A percentile compares a stretch with the other conserved stretches of the same genome.
These are phyloP conservation scores for Boehmeria nivea DNA, from an alignment of 306 rosid genomes.

Conservation along the genomic window DNA sequence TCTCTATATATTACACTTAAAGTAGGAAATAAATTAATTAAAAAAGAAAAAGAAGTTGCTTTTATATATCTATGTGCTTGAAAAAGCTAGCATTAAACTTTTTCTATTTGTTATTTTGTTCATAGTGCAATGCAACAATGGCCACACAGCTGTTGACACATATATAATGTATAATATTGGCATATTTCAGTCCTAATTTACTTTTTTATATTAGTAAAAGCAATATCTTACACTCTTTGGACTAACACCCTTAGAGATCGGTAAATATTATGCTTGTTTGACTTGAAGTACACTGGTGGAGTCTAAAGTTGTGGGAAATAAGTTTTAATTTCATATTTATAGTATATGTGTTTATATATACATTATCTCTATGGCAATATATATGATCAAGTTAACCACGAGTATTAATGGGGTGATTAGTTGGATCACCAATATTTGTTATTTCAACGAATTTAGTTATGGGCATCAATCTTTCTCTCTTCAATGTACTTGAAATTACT, in stretches of 20 bases:
- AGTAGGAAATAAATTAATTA: neutral
- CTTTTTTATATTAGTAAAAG: neutral
- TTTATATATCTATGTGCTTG: neutral
- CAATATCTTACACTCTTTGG: slow-evolving; percentile 8
- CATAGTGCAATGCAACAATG: neutral
- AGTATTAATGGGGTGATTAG: no score
- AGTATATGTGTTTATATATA: no score
- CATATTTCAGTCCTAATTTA: neutral
- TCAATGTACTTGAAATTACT: no score
- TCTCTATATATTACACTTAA: no score
- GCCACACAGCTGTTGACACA: neutral
- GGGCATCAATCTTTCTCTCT: no score
- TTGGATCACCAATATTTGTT: no score
- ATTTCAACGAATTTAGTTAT: no score
- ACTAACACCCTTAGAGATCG: neutral
- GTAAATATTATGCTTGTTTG: neutral
- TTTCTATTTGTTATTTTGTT: neutral
- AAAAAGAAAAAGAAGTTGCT: neutral
- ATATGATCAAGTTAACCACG: no score
- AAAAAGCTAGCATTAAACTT: neutral
- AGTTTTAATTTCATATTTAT: no score
- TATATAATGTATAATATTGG: neutral
- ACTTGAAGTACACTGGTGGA: neutral
- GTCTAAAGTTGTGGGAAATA: no score
- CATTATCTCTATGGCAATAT: no score